Evolutionary conservation across 148 eudicot genomes (phyloP).

Genomic region (Rhododendron williamsianum): DNA sequence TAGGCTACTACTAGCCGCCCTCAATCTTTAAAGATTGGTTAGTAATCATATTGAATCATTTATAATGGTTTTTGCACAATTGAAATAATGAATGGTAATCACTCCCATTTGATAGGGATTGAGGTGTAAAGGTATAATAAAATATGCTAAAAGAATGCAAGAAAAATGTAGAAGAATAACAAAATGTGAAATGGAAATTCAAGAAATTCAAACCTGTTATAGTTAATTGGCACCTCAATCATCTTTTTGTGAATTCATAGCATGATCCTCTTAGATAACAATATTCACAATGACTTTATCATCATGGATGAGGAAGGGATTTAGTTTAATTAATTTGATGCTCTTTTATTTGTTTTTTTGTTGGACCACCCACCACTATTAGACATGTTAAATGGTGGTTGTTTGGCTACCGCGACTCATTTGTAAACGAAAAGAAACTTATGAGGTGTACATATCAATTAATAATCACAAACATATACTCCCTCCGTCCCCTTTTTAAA

Average conservation of each 20-base stretch:
- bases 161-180: neutral
- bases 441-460: neutral
- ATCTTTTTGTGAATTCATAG: neutral
- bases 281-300: constrained; percentile 11
- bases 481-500: no score
- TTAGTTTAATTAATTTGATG: neutral
- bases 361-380: constrained; percentile 15
- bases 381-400: neutral
- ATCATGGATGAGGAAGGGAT: constrained; percentile 13
- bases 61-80: neutral
- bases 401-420: neutral
- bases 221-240: neutral
- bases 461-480: neutral
- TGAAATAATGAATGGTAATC: neutral
- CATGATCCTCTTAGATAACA: neutral
- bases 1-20: constrained; percentile 5
- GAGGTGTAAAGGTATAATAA: neutral
- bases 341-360: neutral
- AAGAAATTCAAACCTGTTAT: neutral
- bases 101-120: neutral
- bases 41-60: neutral
- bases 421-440: neutral
- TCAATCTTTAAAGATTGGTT: constrained; percentile 19
- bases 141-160: neutral
- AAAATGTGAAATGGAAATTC: neutral